Base-by-base conservation (phyloP, 495 filamentous ascomycete genomes). In the Penicillium atrosanguineum region DNA sequence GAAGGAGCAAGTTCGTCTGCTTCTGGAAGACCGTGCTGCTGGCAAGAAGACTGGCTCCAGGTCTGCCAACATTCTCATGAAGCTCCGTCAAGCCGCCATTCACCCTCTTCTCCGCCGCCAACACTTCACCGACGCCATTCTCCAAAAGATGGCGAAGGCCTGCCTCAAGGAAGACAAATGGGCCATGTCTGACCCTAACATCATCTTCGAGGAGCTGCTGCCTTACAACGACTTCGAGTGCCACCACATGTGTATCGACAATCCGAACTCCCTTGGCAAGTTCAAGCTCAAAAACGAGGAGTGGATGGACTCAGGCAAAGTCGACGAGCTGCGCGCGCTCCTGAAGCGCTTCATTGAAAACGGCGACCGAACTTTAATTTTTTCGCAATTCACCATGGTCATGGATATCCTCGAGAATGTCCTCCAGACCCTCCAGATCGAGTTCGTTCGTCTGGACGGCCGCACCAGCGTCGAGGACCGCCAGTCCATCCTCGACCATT, bases 231-330 rank as follows among this genome's bases (percentile, higher is more conserved):
- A 98, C 65, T 93, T 87, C 57, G 86, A 90, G 63, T 82, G 95
- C 36, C 88, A 96, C 56, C 72, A 79, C 7, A 87, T 92, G 74
- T 96, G 93, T 56, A 58, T 79, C 7, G 80, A 83, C 12, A 83
- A 92, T 55, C 79, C 84, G 4, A 72, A 73, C 11, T 87, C 85
- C 16, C 83, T 98, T 43, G 74, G 78, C 1, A 79, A 82, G 31
- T 92, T 86, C 61, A 80, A 83, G 44, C 75, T 97, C 36, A 81
- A 86, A 31, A 80, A 87, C 44, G 68, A 85, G 16, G 86, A 91
- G 45, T 97, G 91, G 91, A 88, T 96, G 82, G 83, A 95, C 53
- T 87, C 86, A n/a, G 93, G 92, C 18, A 98, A 98, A 65, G 84
- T 97, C 29, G 77, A 84, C 48, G 83, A 87, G 37, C 78, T 98